Base-by-base conservation (phyloP, 352 stramenopile genomes). In the Peronosclerospora sorghi region DNA sequence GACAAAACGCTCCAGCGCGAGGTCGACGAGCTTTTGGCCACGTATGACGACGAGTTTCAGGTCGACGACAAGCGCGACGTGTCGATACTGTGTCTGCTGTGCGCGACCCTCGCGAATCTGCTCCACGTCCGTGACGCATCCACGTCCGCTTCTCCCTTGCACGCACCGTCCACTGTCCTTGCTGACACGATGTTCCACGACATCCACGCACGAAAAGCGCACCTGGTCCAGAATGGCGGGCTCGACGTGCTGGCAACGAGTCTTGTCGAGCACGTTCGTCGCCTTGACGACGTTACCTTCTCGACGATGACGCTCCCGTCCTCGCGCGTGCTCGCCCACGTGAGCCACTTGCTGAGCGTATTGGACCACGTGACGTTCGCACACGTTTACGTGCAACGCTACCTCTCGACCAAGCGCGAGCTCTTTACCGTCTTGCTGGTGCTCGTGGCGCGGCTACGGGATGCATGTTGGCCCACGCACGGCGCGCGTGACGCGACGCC, bases 91-190 rank as follows among this genome's bases (percentile, higher is more conserved):
- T 58, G 69, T 10, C 27, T 70, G 14, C 37, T 82, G 1, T 64
- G 48, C 24, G 57, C 65, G 13, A 37, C 61, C 10, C 42, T 83
- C 6, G 36, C 63, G 32, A 80, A 73, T 28, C 44, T 81, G 21
- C 41, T 86, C 6, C 63, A 81, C 45, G 37, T 74, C 9, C 54
- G 63, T n/a, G 35, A 5, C 14, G 19, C 14, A 7, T 41, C 40
- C 5, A 34, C 18, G 8, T 47, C 10, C 8, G 32, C 28, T 20
- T 32, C 34, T 12, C n/a, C 23, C 17, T 14, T 15, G 7, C 15
- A 10, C 41, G 47, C 5, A 19, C 32, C 28, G 42, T 24, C 35
- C 10, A 19, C 36, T 8, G 48, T 68, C 18, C 5, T 42, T 32
- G 54, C 51, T 0, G 44, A 32, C 4, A 51, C 59, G 1, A 59